These are phyloP conservation scores for Penicillium sp. DNA, from an alignment of 2,329 filamentous ascomycete species.

Conservation along the genomic window DNA sequence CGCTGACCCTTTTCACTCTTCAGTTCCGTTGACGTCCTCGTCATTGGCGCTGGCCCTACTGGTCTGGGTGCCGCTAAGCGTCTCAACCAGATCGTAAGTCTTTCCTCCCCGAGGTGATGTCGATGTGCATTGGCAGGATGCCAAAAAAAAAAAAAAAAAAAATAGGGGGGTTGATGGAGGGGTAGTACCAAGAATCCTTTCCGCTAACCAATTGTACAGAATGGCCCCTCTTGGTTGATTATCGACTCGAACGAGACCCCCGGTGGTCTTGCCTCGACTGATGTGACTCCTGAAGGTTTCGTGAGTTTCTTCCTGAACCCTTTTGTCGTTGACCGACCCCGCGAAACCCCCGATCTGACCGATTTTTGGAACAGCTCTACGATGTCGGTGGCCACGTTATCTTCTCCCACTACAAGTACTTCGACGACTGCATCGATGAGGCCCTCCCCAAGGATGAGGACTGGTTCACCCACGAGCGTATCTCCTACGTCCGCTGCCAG, in stretches of 20 bases:
- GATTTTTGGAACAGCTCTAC: conserved; percentile 73
- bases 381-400: conserved; percentile 98
- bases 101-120: neutral
- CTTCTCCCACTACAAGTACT: conserved; percentile 99
- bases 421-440: conserved; percentile 98
- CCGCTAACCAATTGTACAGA: conserved; percentile 56
- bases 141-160: conserved; percentile 19
- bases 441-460: conserved; percentile 90
- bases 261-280: conserved; percentile 93
- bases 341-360: conserved; percentile 16
- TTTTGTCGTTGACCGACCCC: conserved; percentile 1
- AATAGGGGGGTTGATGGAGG: conserved; percentile 24
- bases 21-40: conserved; percentile 92
- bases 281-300: conserved; percentile 94
- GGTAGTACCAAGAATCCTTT: conserved; percentile 18
- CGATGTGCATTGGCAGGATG: conserved; percentile 8
- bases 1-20: conserved; percentile 2
- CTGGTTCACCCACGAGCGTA: conserved; percentile 97
- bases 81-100: conserved; percentile 87
- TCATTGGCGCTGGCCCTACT: conserved; percentile 97
- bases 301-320: conserved; percentile 62
- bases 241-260: conserved; percentile 89
- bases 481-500: conserved; percentile 99
- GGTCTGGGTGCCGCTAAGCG: conserved; percentile 98
- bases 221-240: conserved; percentile 94